These are phyloP conservation scores for Claviceps spartinae DNA, from an alignment of 2,329 filamentous ascomycete genomes.

Conservation along the genomic window DNA sequence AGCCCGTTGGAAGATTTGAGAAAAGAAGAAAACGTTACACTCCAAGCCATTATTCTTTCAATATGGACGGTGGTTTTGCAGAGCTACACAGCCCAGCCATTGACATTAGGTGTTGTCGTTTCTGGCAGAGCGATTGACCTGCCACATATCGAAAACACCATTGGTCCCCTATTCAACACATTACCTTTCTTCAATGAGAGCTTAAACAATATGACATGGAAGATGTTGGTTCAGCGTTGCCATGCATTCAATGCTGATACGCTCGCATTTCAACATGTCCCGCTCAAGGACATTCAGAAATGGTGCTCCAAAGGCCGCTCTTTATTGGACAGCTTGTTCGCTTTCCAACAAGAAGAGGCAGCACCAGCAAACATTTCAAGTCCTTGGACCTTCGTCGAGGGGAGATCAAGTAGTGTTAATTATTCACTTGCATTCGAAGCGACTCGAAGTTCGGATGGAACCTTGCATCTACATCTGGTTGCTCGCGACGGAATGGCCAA, in stretches of 20 bases:
- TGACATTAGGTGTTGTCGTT: constrained; percentile 59
- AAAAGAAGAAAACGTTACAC: constrained; percentile 52
- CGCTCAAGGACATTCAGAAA: constrained; percentile 67
- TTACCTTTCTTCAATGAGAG: constrained; percentile 52
- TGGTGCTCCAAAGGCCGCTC: constrained; percentile 51
- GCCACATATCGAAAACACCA: constrained; percentile 47
- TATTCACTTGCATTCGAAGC: constrained; percentile 71
- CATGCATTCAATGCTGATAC: constrained; percentile 57
- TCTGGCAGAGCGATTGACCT: constrained; percentile 66
- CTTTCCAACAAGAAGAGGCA: constrained; percentile 50
- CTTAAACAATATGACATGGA: constrained; percentile 37
- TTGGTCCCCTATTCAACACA: constrained; percentile 85
- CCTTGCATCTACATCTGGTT: constrained; percentile 45
- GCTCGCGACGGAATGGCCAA: constrained; percentile 32
- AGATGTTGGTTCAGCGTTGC: constrained; percentile 44
- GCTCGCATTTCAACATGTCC: constrained; percentile 57
- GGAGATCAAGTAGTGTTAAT: constrained; percentile 36
- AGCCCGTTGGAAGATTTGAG: constrained; percentile 37
- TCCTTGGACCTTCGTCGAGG: constrained; percentile 43
- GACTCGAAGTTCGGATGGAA: constrained; percentile 33
- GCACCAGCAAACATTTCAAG: constrained; percentile 13
- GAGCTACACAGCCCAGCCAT: constrained; percentile 28
- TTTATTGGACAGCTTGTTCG: constrained; percentile 71
- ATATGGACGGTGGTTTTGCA: constrained; percentile 55
- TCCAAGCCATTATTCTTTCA: constrained; percentile 68